phyloP scores from a whole-genome alignment of 345 rosid species.

The Arabis alpina region DNA sequence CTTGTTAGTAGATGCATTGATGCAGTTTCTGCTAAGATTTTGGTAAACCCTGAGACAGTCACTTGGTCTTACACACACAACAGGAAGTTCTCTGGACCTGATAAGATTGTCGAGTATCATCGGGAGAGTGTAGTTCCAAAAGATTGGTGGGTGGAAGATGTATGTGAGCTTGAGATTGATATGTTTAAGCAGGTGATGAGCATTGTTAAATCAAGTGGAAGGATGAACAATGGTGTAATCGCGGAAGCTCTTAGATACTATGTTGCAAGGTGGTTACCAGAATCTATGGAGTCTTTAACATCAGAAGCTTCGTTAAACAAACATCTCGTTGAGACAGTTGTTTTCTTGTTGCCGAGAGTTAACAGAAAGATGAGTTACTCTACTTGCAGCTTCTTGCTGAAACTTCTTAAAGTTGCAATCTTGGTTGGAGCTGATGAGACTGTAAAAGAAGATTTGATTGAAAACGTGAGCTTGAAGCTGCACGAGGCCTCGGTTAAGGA shows the following conservation, averaged over 20 bases:
- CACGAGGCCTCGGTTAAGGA: conserved; percentile 77
- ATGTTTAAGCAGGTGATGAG: conserved; percentile 69
- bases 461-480: conserved; percentile 64
- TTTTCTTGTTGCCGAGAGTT: conserved; percentile 68
- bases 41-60: conserved; percentile 67
- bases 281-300: conserved; percentile 57
- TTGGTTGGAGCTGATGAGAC: conserved; percentile 63
- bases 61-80: conserved; percentile 91
- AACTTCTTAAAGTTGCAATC: conserved; percentile 70
- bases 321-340: conserved; percentile 68
- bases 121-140: conserved; percentile 61
- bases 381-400: conserved; percentile 79
- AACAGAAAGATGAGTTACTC: conserved; percentile 55
- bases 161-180: conserved; percentile 80
- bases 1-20: conserved; percentile 84
- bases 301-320: conserved; percentile 60
- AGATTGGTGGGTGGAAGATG: conserved; percentile 99
- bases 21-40: conserved; percentile 81
- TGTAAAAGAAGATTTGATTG: conserved; percentile 56
- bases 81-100: conserved; percentile 62
- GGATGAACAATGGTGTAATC: conserved; percentile 66
- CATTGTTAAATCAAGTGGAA: conserved; percentile 73
- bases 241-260: conserved; percentile 83
- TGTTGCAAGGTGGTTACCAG: conserved; percentile 82
- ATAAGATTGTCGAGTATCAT: conserved; percentile 51